phyloP scores from a whole-genome alignment of 345 rosid genomes.

The Gynandropsis gynandra region DNA sequence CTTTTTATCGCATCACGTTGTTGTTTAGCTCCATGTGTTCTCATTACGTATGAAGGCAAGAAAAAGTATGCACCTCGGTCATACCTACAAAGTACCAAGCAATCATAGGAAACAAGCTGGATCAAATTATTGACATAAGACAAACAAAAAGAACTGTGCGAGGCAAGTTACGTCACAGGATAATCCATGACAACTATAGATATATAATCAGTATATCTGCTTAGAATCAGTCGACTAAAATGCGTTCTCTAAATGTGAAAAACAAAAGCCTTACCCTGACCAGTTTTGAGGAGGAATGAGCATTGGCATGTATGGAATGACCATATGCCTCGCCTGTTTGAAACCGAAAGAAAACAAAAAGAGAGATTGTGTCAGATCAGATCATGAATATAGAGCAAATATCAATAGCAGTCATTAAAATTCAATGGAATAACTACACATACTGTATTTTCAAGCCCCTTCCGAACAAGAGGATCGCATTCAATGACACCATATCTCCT shows the following conservation, averaged over 20 bases:
- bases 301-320: conserved; percentile 99
- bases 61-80: conserved; percentile 80
- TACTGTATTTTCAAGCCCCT: conserved; percentile 90
- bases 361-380: conserved; percentile 19
- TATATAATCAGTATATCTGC: not conserved
- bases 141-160: not conserved
- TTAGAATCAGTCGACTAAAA: too few relatives aligned
- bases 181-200: conserved; percentile 11
- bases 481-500: conserved; percentile 91
- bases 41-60: conserved; percentile 85
- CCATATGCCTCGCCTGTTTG: conserved; percentile 95
- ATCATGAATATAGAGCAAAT: too few relatives aligned
- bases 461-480: conserved; percentile 76
- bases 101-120: conserved; percentile 17
- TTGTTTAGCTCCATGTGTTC: conserved; percentile 86
- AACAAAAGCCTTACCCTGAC: conserved; percentile 61
- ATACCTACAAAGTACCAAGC: conserved; percentile 49
- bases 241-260: not conserved
- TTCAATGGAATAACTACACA: conserved; percentile 23
- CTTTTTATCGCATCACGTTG: conserved; percentile 56
- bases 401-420: conserved; percentile 11
- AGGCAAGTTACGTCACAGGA: conserved; percentile 2
- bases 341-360: conserved; percentile 15
- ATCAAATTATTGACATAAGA: conserved; percentile 6
- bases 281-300: conserved; percentile 83